These are phyloP conservation scores for Lathyrus aphaca DNA, from an alignment of 306 rosid species.

Conservation along the genomic window DNA sequence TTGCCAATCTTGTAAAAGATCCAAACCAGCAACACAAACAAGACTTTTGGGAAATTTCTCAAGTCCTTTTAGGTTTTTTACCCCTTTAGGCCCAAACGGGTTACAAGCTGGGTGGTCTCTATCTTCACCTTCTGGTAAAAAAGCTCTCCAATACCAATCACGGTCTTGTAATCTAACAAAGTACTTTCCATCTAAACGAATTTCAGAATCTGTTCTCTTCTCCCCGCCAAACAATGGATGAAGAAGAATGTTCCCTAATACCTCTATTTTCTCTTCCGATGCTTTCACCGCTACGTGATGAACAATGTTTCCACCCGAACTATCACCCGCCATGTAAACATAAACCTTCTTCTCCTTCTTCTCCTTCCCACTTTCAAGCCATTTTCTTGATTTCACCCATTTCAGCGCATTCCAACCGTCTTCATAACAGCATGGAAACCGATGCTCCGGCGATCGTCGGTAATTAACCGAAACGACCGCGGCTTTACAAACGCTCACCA, in stretches of 20 bases:
- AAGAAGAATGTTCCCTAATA: constrained; percentile 78
- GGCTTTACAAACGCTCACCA: constrained; percentile 58
- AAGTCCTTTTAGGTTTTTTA: constrained; percentile 50
- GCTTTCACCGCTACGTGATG: constrained; percentile 80
- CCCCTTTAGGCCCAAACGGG: constrained; percentile 73
- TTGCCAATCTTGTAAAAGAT: constrained; percentile 90
- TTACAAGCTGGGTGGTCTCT: constrained; percentile 90
- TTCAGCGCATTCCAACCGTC: constrained; percentile 81
- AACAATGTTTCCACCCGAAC: constrained; percentile 87
- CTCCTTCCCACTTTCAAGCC: constrained; percentile 73
- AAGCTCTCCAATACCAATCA: constrained; percentile 98
- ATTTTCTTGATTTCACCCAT: constrained; percentile 73
- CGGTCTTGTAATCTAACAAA: constrained; percentile 77
- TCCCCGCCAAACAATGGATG: constrained; percentile 89
- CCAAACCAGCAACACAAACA: constrained; percentile 90
- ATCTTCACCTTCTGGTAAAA: constrained; percentile 79
- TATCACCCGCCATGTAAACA: constrained; percentile 83
- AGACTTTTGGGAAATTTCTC: constrained; percentile 68
- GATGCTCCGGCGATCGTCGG: constrained; percentile 80
- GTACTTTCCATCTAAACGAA: constrained; percentile 71
- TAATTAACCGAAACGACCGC: constrained; percentile 85
- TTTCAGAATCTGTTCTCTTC: constrained; percentile 66
- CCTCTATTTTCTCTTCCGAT: constrained; percentile 58
- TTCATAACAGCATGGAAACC: constrained; percentile 80
- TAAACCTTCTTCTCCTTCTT: constrained; percentile 56